Percentiles rank a stretch among this genome's conserved stretches.
Conservation (phyloP, 2,329 filamentous ascomycete genomes). For the Trichoderma sp. region DNA sequence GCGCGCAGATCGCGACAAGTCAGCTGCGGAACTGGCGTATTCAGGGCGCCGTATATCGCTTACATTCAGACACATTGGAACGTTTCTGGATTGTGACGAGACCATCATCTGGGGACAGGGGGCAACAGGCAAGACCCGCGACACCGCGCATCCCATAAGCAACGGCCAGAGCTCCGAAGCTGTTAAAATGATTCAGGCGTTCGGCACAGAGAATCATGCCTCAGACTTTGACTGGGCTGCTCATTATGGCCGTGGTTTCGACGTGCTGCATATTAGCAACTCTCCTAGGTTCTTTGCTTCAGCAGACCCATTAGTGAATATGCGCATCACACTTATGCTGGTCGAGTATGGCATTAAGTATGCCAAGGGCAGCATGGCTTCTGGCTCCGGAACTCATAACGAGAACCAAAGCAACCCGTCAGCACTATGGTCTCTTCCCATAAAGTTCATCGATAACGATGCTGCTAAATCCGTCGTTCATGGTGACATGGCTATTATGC, state of each 20-base stretch:
- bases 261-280: conserved; percentile 70
- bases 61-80: conserved; percentile 88
- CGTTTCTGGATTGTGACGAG: conserved; percentile 69
- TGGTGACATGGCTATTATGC: conserved; percentile 56
- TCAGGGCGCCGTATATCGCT: conserved; percentile 81
- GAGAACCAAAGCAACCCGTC: not conserved
- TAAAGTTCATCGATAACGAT: conserved; percentile 61
- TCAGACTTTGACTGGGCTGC: conserved; percentile 72
- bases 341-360: conserved; percentile 50
- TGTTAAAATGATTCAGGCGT: conserved; percentile 71
- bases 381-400: conserved; percentile 1
- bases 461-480: conserved; percentile 47
- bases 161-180: conserved; percentile 69
- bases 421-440: conserved; percentile 29
- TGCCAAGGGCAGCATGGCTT: conserved; percentile 47
- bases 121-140: conserved; percentile 66
- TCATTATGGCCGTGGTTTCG: conserved; percentile 78
- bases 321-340: conserved; percentile 53
- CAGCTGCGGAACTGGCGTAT: conserved; percentile 68
- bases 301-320: conserved; percentile 50
- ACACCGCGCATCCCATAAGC: conserved; percentile 62
- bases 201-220: conserved; percentile 81
- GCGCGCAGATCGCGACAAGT: conserved; percentile 67
- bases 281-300: conserved; percentile 55
- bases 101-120: conserved; percentile 88